Percentiles rank a stretch among this genome's conserved stretches.
Conservation (phyloP, 495 filamentous ascomycete genomes). For the Pseudoneurospora amorphoporcata region DNA sequence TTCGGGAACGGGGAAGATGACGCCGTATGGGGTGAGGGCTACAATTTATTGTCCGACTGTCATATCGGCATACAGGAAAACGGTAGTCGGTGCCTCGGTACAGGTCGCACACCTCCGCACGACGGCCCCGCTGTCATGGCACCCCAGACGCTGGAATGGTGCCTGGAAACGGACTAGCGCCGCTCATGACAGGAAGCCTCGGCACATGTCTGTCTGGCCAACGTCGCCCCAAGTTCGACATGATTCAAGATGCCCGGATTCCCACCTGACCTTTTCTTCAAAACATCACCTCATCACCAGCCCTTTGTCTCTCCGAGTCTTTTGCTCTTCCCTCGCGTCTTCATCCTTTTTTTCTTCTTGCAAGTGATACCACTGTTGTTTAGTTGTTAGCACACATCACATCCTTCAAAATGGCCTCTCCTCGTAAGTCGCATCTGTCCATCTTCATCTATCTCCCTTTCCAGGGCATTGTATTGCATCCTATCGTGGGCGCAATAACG, state of each 20-base stretch:
- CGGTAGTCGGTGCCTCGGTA: slow-evolving; percentile 3
- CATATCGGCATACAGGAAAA: neutral
- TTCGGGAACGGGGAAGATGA: neutral
- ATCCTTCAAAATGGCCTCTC: slow-evolving; percentile 60
- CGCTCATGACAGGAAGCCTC: slow-evolving; percentile 1
- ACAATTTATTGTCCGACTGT: neutral
- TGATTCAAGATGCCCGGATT: neutral
- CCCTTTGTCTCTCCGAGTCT: neutral
- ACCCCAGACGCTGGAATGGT: neutral
- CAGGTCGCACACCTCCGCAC: neutral
- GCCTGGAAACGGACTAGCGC: slow-evolving; percentile 4
- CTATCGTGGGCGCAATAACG: slow-evolving; percentile 1
- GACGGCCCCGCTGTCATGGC: neutral
- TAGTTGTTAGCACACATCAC: neutral
- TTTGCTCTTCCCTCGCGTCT: slow-evolving; percentile 1
- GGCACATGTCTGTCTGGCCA: slow-evolving; percentile 2
- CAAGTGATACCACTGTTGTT: slow-evolving; percentile 11
- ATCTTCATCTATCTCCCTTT: neutral
- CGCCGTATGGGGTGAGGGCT: neutral
- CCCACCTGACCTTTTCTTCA: neutral
- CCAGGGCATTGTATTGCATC: neutral
- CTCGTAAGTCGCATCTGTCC: slow-evolving; percentile 48
- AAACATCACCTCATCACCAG: neutral
- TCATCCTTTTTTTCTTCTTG: slow-evolving; percentile 6
- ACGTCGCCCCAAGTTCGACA: neutral